Evolutionary conservation across 345 rosid genomes (phyloP).

Genomic region (Eutrema japonicum): DNA sequence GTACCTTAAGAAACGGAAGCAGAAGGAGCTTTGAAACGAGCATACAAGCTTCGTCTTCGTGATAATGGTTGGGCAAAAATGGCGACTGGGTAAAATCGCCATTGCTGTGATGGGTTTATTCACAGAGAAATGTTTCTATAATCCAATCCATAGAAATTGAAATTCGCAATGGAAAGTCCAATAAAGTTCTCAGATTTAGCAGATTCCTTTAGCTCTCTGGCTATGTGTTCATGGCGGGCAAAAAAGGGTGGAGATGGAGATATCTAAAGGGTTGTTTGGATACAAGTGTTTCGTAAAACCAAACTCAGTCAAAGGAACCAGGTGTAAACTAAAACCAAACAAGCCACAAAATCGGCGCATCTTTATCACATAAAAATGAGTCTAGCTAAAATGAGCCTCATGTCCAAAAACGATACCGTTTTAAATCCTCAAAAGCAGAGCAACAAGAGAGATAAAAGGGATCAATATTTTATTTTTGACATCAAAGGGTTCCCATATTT

Average conservation of each 20-base stretch:
- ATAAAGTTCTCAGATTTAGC: conserved; percentile 2
- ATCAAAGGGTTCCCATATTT: background rate
- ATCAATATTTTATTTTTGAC: no score
- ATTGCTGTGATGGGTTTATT: conserved; percentile 36
- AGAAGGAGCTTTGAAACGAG: conserved; percentile 47
- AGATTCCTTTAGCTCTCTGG: conserved; percentile 29
- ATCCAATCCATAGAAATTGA: conserved; percentile 3
- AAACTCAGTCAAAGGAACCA: background rate
- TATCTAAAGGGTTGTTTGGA: conserved; percentile 29
- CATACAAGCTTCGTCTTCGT: conserved; percentile 32
- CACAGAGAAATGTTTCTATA: background rate
- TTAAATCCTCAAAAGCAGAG: background rate
- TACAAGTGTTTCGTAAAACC: background rate
- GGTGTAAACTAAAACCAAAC: background rate
- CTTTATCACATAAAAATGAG: background rate
- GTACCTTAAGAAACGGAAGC: conserved; percentile 55
- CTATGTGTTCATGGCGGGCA: conserved; percentile 38
- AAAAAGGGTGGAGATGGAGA: conserved; percentile 20
- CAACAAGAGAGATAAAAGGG: background rate
- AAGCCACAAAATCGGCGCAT: background rate
- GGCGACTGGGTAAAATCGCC: conserved; percentile 70
- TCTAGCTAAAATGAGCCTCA: background rate
- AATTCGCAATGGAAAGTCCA: background rate
- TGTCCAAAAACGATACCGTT: background rate
- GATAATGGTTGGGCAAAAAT: conserved; percentile 49